A percentile compares a stretch with the other conserved stretches of the same genome.
phyloP scores from a whole-genome alignment of 306 rosid genomes.

The Biancaea sappan region DNA sequence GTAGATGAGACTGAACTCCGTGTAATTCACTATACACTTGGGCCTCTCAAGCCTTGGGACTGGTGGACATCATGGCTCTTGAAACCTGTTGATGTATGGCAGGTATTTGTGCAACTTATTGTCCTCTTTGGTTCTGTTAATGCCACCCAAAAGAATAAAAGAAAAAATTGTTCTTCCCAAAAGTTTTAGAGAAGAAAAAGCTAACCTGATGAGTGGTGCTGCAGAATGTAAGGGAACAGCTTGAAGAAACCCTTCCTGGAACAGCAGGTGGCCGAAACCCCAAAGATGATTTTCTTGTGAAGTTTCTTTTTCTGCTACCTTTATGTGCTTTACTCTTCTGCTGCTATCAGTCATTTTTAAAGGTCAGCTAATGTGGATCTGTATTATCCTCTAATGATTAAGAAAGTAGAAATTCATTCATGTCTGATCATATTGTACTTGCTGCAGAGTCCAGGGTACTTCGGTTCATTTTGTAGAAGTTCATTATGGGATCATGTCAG shows the following conservation, averaged over 20 bases:
- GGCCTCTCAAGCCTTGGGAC: slow-evolving; percentile 99
- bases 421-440: slow-evolving; percentile 33
- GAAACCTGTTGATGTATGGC: slow-evolving; percentile 99
- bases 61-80: slow-evolving; percentile 99
- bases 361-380: slow-evolving; percentile 54
- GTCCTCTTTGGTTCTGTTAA: slow-evolving; percentile 13
- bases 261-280: slow-evolving; percentile 89
- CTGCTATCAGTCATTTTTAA: slow-evolving; percentile 61
- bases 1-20: slow-evolving; percentile 87
- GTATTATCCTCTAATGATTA: slow-evolving; percentile 25
- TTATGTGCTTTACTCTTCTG: slow-evolving; percentile 62
- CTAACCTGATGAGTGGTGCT: slow-evolving; percentile 28
- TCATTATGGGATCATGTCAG: slow-evolving; percentile 66
- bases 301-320: slow-evolving; percentile 74
- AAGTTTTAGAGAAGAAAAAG: neutral
- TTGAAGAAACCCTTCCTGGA: slow-evolving; percentile 87
- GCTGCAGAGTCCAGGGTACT: slow-evolving; percentile 62
- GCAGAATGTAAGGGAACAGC: slow-evolving; percentile 82
- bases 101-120: slow-evolving; percentile 57
- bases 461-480: slow-evolving; percentile 61
- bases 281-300: slow-evolving; percentile 74
- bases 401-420: slow-evolving; percentile 1
- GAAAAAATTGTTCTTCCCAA: neutral
- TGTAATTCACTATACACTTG: slow-evolving; percentile 95
- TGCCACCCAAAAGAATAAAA: too few relatives aligned